Base-by-base conservation (phyloP, 2,329 filamentous ascomycete species). In the Penicillium sp. region DNA sequence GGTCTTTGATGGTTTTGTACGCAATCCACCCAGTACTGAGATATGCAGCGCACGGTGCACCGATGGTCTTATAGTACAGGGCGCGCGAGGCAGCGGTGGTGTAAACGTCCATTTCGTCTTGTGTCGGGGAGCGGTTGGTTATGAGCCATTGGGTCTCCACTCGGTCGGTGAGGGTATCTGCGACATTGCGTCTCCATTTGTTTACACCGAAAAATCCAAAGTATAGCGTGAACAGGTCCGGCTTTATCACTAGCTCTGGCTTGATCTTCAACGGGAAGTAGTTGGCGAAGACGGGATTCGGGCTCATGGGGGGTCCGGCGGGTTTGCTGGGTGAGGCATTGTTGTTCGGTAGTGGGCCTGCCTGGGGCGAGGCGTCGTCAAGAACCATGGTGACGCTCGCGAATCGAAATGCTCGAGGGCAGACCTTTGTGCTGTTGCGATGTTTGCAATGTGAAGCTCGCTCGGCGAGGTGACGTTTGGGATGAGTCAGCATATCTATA, bases 21-120 rank as follows among this genome's bases (percentile, higher is more conserved):
- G 20, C 20, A 23, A 20, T 8, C 15, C 8, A 20, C 9, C 50
- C 48, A 3, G 50, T 33, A 2, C 57, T 52, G 2, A 49, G 20
- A 8, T 53, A 28, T 9, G 54, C 43, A 10, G 52, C 56, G n/a
- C 59, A 8, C n/a, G 59, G 61, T 3, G 57, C 18, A 2, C 60
- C 65, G 4, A 55, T 38, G 9, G 60, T 54, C n/a, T 44, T 25
- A 31, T 59, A 42, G 51, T 66, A 63, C 1, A 64, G n/a, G 27
- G 37, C 23, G 2, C 44, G 52, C 20, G 62, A 59, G 42, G 44
- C 33, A 37, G 57, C 51, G n/a, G 53, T 49, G 18, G 64, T 58
- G 31, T 68, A 56, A 18, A 61, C 62, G 51, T 71, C 68, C 20
- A 70, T 40, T 45, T 72, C 69, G 7, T 63, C 59, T 47, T 72